These are phyloP conservation scores for Hamamelis virginiana DNA, from an alignment of 164 flowering plant species.

Conservation along the genomic window DNA sequence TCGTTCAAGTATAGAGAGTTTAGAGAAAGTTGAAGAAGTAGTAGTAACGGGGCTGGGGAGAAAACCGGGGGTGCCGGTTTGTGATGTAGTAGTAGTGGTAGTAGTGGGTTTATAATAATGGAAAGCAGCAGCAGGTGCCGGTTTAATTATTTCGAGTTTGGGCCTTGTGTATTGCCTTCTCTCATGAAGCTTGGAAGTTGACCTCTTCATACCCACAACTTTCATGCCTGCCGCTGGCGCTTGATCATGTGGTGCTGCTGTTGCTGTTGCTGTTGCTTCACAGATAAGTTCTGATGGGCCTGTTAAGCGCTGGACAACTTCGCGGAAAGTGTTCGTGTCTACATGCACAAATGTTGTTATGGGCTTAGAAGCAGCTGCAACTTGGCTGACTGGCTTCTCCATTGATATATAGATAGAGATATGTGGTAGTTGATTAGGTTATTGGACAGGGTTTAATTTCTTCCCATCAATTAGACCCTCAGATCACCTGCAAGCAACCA, in stretches of 20 bases:
- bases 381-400: constrained; percentile 11
- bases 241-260: constrained; percentile 16
- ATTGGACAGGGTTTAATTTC: too few relatives aligned
- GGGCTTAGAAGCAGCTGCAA: constrained; percentile 25
- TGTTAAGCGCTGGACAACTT: constrained; percentile 76
- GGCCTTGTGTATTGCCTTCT: constrained; percentile 58
- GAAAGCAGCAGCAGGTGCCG: too few relatives aligned
- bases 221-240: constrained; percentile 2
- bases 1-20: constrained; percentile 37
- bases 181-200: constrained; percentile 61
- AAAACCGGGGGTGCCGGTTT: constrained; percentile 4
- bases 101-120: background rate
- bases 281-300: constrained; percentile 46
- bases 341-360: constrained; percentile 64
- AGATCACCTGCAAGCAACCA: background rate
- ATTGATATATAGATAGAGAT: too few relatives aligned
- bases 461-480: too few relatives aligned
- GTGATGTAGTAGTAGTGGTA: background rate
- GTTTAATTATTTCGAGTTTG: constrained; percentile 57
- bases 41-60: constrained; percentile 11
- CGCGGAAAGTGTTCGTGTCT: constrained; percentile 55
- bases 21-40: constrained; percentile 38
- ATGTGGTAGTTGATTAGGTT: too few relatives aligned
- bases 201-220: constrained; percentile 24
- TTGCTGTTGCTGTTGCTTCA: background rate